Conservation (phyloP, 2,329 filamentous ascomycete species). For the Hirsutella rhossiliensis region DNA sequence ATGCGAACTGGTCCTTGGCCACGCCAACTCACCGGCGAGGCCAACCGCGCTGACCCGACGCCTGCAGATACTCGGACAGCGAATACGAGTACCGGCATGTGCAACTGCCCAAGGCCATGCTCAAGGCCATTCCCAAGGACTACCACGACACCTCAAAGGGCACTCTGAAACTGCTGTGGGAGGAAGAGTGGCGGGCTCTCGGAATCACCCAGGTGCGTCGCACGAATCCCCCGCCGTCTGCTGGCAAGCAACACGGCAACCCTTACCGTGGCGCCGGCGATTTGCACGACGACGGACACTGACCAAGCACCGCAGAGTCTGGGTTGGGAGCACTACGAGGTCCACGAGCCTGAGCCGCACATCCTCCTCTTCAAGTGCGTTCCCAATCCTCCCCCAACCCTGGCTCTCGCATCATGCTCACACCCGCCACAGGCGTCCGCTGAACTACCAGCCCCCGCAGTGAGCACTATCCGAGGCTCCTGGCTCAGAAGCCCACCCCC, state of each 20-base stretch:
- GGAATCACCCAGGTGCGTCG: constrained; percentile 83
- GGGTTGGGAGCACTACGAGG: constrained; percentile 98
- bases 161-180: constrained; percentile 91
- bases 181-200: constrained; percentile 94
- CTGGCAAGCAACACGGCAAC: not conserved
- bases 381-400: not conserved
- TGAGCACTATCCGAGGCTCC: constrained; percentile 12
- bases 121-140: constrained; percentile 90
- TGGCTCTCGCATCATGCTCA: constrained; percentile 1
- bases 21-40: not conserved
- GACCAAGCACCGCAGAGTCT: constrained; percentile 56
- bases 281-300: not conserved
- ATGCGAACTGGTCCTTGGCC: not conserved
- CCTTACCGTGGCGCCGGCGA: not conserved
- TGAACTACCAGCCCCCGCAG: constrained; percentile 70
- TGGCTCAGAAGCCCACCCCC: constrained; percentile 4
- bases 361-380: constrained; percentile 92
- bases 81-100: constrained; percentile 97
- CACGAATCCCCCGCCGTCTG: too few species aligned
- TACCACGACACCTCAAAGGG: constrained; percentile 85
- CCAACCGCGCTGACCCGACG: not conserved
- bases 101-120: constrained; percentile 94
- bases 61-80: constrained; percentile 73
- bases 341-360: constrained; percentile 96
- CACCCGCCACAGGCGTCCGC: constrained; percentile 49